Conservation (phyloP, 768 basidiomycete species). For the Gelatoporia subvermispora region DNA sequence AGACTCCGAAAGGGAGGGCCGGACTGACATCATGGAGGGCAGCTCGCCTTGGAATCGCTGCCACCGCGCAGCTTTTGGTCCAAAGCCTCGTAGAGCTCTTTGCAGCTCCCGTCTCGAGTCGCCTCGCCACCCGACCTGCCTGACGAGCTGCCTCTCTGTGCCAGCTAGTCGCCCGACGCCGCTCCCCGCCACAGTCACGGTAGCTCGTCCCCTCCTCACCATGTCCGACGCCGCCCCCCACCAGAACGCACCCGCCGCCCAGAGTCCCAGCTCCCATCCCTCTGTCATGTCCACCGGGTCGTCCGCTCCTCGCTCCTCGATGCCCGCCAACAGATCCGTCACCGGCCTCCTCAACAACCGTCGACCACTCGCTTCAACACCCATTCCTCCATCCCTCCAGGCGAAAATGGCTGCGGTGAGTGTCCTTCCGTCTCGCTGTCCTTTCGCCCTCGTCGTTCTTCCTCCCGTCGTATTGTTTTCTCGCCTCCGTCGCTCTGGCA, state of each 20-base stretch:
- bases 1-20: neutral
- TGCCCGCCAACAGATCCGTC: conserved; percentile 15
- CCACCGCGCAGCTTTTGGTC: too few species aligned
- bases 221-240: conserved; percentile 19
- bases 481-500: too few species aligned
- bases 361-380: conserved; percentile 43
- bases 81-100: too few species aligned
- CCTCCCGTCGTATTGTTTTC: conserved; percentile 14
- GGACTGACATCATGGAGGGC: neutral
- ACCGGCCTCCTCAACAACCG: conserved; percentile 43
- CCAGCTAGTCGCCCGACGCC: conserved; percentile 4
- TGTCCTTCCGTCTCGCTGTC: conserved; percentile 8
- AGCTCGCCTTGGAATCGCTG: neutral
- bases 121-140: too few species aligned
- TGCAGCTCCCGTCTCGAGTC: too few species aligned
- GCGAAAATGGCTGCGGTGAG: conserved; percentile 91
- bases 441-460: neutral
- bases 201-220: conserved; percentile 14
- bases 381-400: conserved; percentile 85
- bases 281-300: conserved; percentile 1
- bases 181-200: neutral
- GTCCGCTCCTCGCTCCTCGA: neutral
- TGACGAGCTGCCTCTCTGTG: too few species aligned
- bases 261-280: neutral
- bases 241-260: conserved; percentile 1